Evolutionary conservation across 2,329 filamentous ascomycete genomes (phyloP), one percentile per base, ranked within the genome.

Genomic region (Claviceps digitariae): DNA sequence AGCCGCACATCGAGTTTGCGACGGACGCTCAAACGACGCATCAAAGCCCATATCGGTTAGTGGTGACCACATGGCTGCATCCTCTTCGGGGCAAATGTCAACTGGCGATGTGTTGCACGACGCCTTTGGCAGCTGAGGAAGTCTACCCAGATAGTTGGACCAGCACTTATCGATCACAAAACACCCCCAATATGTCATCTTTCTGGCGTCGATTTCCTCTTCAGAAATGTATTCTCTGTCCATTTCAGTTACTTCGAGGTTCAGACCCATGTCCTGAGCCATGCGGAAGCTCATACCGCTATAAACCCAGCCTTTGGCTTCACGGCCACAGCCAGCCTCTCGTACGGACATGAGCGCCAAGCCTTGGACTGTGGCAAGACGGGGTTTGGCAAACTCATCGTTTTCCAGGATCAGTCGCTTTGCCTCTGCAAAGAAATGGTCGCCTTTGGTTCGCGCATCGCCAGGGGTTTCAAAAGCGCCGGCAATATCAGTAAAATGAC

Each of bases 101-200:
- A 89, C 87, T 66, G 91, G 95, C 27, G 88, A 85, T 1, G 90
- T 87, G 36, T 85, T 95, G 61, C 89, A 86, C 8, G 87, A 86
- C 31, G 82, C 82, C 44, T 81, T 83, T 0, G 88, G 84, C 12
- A 97, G 73, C 66, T 96, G 91, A 12, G 93, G 91, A 57, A 96
- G 75, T 45, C 93, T 84, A 48, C 93, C 91, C 27, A 97, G 79
- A 61, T 97, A 97, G 66, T 96, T 97, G 50, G 90, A 95, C 90
- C 91, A 97, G 67, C 89, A 95, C 76, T 96, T 97, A 72, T 98
- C 93, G 66, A 97, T 95, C n/a, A 95, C 71, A 67, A 93, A 97
- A 66, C 90, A 96, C 7, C 93, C 93, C 93, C 93, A 97, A 64
- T 96, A 97, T 0, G 93, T 97, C 44, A 97, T 84, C 52, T 87